Evolutionary conservation across 495 filamentous ascomycete genomes (phyloP), one percentile per base, ranked within the genome.

Genomic region (Podospora didyma): DNA sequence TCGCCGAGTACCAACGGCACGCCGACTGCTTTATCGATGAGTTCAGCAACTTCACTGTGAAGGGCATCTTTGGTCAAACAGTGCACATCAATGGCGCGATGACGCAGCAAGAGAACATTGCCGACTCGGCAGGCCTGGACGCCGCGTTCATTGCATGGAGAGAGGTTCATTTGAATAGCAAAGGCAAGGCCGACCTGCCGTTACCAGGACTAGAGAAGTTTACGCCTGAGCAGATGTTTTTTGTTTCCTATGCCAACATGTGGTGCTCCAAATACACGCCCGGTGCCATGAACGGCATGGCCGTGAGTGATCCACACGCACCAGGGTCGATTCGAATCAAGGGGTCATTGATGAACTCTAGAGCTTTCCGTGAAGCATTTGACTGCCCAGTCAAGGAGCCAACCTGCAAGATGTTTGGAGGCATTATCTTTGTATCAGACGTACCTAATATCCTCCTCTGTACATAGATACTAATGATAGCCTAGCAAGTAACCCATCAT

Each of bases 61-160:
- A 24, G 26, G 51, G 14, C 5, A 1, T 7, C 11, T 20, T n/a
- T 20, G 80, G 75, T 26, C 76, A 84, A 58, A 71, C 78, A 6
- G 73, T 85, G 1, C 82, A 89, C 63, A 83, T 89, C 53, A 89
- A 88, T 57, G 88, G 87, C 34, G 71, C 70, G 19, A 70, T 86
- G 23, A 90, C 88, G 0, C 74, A 89, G 3, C 86, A 85, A 19
- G 88, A 91, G 74, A 90, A 90, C 62, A 87, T 90, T 50, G 86
- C 87, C 3, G 88, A 91, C 66, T 86, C 87, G 1, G 88, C 87
- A 31, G 88, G 88, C 6, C 61, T 92, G 19, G 73, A 76, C 24
- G 85, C 85, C 2, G 75, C 85, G 1, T 91, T 82, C 60, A 75
- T 78, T 10, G 85, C 86, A 1, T 91, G 88, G 88, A 81, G 83